Conservation (phyloP, 2,329 filamentous ascomycete genomes). For the Ophiostoma himal-ulmi region DNA sequence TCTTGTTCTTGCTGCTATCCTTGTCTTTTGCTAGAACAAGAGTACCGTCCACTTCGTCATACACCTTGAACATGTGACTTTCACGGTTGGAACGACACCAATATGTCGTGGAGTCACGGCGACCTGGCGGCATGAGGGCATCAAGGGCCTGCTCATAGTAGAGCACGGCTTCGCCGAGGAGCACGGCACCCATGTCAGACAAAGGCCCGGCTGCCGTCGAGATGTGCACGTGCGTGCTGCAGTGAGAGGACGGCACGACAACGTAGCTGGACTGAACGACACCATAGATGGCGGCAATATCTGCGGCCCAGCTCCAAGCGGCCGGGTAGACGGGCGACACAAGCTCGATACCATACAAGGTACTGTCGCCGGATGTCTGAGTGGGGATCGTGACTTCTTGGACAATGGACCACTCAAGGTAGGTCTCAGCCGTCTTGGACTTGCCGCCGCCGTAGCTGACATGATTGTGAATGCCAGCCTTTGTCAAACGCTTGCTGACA, state of each 20-base stretch:
- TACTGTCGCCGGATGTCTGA: slow-evolving; percentile 30
- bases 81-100: slow-evolving; percentile 36
- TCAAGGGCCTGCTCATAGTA: slow-evolving; percentile 36
- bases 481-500: slow-evolving; percentile 32
- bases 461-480: slow-evolving; percentile 34
- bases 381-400: slow-evolving; percentile 36
- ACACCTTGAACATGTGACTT: slow-evolving; percentile 28
- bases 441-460: slow-evolving; percentile 29
- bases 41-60: slow-evolving; percentile 29
- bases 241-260: slow-evolving; percentile 29
- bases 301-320: slow-evolving; percentile 30
- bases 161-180: slow-evolving; percentile 33
- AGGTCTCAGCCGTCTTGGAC: slow-evolving; percentile 31
- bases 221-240: slow-evolving; percentile 38
- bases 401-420: slow-evolving; percentile 36
- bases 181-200: slow-evolving; percentile 28
- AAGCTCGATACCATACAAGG: slow-evolving; percentile 29
- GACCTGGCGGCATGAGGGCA: slow-evolving; percentile 29
- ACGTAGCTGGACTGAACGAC: slow-evolving; percentile 29
- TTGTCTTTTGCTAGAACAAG: slow-evolving; percentile 26
- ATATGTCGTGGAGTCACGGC: slow-evolving; percentile 29
- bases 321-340: slow-evolving; percentile 36
- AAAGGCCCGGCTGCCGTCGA: slow-evolving; percentile 29
- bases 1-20: neutral
- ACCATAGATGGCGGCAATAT: slow-evolving; percentile 33